These are phyloP conservation scores for Penicillium robsamsonii DNA, from an alignment of 495 filamentous ascomycete genomes.

Conservation along the genomic window DNA sequence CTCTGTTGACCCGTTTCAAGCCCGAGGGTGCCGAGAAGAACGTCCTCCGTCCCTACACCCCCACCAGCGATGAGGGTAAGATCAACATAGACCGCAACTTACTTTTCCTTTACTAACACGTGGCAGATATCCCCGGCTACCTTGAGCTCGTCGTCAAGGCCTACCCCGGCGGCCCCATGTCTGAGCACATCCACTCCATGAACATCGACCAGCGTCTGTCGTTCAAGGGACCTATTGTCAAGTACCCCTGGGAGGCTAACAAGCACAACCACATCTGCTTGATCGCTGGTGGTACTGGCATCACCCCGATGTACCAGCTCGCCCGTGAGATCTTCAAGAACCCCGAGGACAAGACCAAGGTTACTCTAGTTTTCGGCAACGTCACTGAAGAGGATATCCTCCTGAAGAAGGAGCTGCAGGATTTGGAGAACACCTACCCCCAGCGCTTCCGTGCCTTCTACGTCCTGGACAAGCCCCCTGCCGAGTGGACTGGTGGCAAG, in stretches of 20 bases:
- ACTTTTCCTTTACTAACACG: background rate
- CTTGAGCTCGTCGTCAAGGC: conserved; percentile 88
- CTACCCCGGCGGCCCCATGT: conserved; percentile 91
- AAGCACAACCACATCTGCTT: conserved; percentile 94
- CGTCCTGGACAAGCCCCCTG: conserved; percentile 80
- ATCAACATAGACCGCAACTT: background rate
- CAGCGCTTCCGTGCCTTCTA: conserved; percentile 90
- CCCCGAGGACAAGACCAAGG: conserved; percentile 93
- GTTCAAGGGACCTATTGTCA: conserved; percentile 92
- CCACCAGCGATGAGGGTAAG: conserved; percentile 79
- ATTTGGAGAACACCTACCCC: conserved; percentile 90
- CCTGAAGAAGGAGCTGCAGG: conserved; percentile 74
- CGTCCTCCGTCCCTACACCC: conserved; percentile 88
- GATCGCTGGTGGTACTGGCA: conserved; percentile 92
- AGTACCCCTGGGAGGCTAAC: conserved; percentile 88
- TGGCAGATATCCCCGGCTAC: conserved; percentile 65
- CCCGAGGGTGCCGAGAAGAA: conserved; percentile 73
- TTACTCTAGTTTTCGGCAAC: conserved; percentile 91
- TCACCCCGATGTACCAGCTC: conserved; percentile 93
- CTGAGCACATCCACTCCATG: conserved; percentile 80
- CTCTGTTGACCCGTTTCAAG: conserved; percentile 84
- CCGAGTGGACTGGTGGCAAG: conserved; percentile 70
- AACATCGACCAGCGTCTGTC: conserved; percentile 72
- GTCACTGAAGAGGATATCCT: conserved; percentile 83
- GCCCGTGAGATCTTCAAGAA: conserved; percentile 84